Evolutionary conservation across 768 basidiomycete species (phyloP).

Genomic region (Hysterangium stoloniferum): DNA sequence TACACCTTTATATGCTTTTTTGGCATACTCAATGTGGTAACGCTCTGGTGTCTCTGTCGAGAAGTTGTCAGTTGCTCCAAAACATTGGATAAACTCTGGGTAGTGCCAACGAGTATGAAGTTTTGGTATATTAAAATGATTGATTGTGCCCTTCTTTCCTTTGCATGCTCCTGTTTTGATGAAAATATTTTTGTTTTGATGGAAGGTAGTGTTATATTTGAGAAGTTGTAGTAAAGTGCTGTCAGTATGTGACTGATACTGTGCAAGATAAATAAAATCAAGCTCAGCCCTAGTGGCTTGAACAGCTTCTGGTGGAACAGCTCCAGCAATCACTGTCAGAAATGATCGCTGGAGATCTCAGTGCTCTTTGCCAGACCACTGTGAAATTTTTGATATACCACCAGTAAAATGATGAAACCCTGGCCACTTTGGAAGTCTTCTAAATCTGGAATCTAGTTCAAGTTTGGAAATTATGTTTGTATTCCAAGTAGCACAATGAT

Average conservation of each 20-base stretch:
- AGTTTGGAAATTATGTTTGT: conserved; percentile 14
- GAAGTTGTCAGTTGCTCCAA: conserved; percentile 27
- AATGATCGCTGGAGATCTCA: background rate
- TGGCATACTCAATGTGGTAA: conserved; percentile 27
- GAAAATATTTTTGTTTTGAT: conserved; percentile 22
- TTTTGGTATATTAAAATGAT: conserved; percentile 23
- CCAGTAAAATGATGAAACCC: conserved; percentile 34
- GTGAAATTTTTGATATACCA: conserved; percentile 33
- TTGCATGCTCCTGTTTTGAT: conserved; percentile 15
- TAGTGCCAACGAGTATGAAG: conserved; percentile 19
- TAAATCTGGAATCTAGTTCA: conserved; percentile 33
- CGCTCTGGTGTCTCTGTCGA: conserved; percentile 30
- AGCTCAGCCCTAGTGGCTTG: conserved; percentile 12
- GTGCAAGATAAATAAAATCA: conserved; percentile 24
- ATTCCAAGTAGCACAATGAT: conserved; percentile 20
- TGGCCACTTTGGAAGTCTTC: conserved; percentile 23
- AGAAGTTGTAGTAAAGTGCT: conserved; percentile 15
- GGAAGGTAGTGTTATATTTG: conserved; percentile 18
- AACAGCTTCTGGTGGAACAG: conserved; percentile 1
- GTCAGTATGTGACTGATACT: conserved; percentile 19
- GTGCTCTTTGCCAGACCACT: conserved; percentile 38
- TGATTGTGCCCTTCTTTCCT: background rate
- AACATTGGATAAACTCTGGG: conserved; percentile 10
- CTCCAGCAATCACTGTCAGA: conserved; percentile 3
- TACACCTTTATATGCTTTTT: conserved; percentile 23